A percentile compares a stretch with the other conserved stretches of the same genome.
Evolutionary conservation across 768 basidiomycete genomes (phyloP).

Genomic region (Serendipita sp.): DNA sequence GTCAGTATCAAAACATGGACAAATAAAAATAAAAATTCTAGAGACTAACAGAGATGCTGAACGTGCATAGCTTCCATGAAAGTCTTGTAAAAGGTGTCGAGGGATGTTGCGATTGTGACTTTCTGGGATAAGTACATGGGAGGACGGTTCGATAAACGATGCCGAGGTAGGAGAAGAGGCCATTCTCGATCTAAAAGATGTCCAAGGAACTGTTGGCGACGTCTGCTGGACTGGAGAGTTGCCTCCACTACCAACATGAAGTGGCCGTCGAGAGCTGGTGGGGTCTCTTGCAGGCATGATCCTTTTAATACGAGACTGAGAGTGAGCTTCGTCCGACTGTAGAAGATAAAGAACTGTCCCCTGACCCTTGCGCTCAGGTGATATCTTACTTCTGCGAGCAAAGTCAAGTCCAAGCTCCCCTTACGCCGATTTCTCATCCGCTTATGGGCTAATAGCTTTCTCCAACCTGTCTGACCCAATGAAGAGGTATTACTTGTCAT

Average conservation of each 20-base stretch:
- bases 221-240: not conserved
- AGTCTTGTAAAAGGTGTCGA: not conserved
- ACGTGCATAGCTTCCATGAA: not conserved
- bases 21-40: not conserved
- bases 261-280: not conserved
- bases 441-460: too few relatives aligned
- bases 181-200: slow-evolving; percentile 1
- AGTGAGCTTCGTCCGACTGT: too few relatives aligned
- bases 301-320: too few relatives aligned
- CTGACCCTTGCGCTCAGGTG: too few relatives aligned
- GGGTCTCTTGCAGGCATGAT: slow-evolving; percentile 4
- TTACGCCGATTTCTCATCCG: too few relatives aligned
- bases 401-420: too few relatives aligned
- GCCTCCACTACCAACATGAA: not conserved
- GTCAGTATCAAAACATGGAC: not conserved
- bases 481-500: too few relatives aligned
- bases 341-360: too few relatives aligned
- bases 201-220: not conserved
- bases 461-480: too few relatives aligned
- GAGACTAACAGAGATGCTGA: not conserved
- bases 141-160: not conserved
- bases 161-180: not conserved
- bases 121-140: not conserved
- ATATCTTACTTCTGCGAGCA: too few relatives aligned
- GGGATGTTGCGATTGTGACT: not conserved